Evolutionary conservation across 1,139 yeast species (phyloP).

Genomic region (Hansenula lynferdii): DNA sequence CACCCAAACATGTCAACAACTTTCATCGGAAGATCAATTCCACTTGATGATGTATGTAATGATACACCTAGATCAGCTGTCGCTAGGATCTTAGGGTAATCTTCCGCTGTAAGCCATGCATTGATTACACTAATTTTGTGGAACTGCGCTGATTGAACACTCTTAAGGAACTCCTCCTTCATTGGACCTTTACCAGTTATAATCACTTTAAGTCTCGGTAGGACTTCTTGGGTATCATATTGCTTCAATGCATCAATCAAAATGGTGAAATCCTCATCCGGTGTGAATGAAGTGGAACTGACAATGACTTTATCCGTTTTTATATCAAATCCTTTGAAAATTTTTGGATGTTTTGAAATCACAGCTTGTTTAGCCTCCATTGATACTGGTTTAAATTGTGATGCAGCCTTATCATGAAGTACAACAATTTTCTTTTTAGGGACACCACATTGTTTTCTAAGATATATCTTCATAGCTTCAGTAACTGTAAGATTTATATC

Average conservation of each 20-base stretch:
- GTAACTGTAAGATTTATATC: slow-evolving; percentile 81
- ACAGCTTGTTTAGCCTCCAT: slow-evolving; percentile 30
- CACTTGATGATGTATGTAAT: slow-evolving; percentile 86
- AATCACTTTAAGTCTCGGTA: slow-evolving; percentile 56
- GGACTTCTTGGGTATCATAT: slow-evolving; percentile 40
- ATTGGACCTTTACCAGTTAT: slow-evolving; percentile 97
- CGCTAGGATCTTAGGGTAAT: slow-evolving; percentile 73
- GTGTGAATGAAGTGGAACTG: slow-evolving; percentile 91
- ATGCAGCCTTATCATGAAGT: slow-evolving; percentile 73
- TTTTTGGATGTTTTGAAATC: slow-evolving; percentile 26
- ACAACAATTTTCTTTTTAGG: slow-evolving; percentile 34
- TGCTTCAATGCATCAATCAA: slow-evolving; percentile 62
- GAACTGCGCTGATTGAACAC: slow-evolving; percentile 40
- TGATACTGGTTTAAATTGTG: slow-evolving; percentile 54
- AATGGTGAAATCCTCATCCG: slow-evolving; percentile 82
- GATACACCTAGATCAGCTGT: slow-evolving; percentile 88
- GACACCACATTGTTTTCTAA: slow-evolving; percentile 49
- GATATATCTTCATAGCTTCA: slow-evolving; percentile 58
- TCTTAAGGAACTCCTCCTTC: slow-evolving; percentile 42
- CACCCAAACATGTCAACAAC: slow-evolving; percentile 95
- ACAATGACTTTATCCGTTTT: slow-evolving; percentile 57
- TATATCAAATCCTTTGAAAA: slow-evolving; percentile 36
- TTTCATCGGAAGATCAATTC: slow-evolving; percentile 96
- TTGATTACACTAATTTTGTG: slow-evolving; percentile 49
- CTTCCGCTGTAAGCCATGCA: slow-evolving; percentile 76